phyloP scores from a whole-genome alignment of 2,329 filamentous ascomycete genomes.

The Hymenoscyphus fraxineus region DNA sequence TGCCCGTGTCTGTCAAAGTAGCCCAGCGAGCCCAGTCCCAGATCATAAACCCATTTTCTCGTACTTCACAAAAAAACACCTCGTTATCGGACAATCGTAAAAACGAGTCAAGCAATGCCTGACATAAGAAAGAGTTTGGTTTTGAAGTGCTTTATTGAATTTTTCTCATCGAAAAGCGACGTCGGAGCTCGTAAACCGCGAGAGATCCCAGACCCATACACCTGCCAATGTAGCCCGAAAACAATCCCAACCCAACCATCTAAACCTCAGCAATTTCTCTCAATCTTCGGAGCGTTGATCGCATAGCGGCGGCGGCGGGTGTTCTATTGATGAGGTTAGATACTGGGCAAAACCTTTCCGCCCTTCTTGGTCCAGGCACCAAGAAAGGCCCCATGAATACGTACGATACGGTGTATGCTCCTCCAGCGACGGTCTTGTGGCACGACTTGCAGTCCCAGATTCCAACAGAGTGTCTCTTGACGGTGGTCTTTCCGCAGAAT shows the following conservation, averaged over 20 bases:
- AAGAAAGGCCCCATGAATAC: constrained; percentile 41
- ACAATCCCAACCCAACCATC: constrained; percentile 37
- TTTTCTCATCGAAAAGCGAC: constrained; percentile 32
- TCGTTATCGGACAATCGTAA: constrained; percentile 1
- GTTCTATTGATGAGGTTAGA: constrained; percentile 55
- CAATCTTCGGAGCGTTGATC: constrained; percentile 94
- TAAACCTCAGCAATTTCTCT: constrained; percentile 97
- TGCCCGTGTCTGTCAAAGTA: not conserved
- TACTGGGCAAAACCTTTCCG: not conserved
- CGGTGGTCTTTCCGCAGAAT: constrained; percentile 96
- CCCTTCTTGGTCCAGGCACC: not conserved
- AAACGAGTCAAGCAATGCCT: not conserved
- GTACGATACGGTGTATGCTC: constrained; percentile 96
- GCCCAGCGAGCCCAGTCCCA: not conserved
- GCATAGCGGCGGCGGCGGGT: constrained; percentile 86
- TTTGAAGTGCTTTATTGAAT: constrained; percentile 32
- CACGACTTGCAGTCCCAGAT: constrained; percentile 97
- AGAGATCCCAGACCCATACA: constrained; percentile 33
- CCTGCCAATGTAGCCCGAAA: constrained; percentile 34
- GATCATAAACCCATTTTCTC: not conserved
- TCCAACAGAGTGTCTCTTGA: constrained; percentile 85
- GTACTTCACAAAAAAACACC: not conserved
- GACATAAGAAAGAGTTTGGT: constrained; percentile 17
- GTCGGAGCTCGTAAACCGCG: constrained; percentile 32
- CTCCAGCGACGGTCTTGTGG: constrained; percentile 89